A percentile compares a stretch with the other conserved stretches of the same genome.
phyloP scores from a whole-genome alignment of 225 moss, liverwort and hornwort species.

The Marchantia paleacea region DNA sequence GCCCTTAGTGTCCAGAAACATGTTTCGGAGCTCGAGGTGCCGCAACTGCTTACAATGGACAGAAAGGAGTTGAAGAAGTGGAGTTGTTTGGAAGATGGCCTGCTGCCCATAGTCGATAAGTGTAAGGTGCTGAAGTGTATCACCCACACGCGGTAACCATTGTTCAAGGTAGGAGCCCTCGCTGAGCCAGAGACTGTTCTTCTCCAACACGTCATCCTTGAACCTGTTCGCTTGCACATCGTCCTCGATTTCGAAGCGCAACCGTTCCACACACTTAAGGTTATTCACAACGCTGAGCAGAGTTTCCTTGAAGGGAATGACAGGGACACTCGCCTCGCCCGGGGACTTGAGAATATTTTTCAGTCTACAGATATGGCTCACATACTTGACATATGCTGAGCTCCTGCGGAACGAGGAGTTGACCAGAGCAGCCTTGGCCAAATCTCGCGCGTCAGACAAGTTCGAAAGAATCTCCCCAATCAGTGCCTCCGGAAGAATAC shows the following conservation, averaged over 20 bases:
- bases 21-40: constrained; percentile 62
- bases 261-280: constrained; percentile 40
- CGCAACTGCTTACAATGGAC: constrained; percentile 51
- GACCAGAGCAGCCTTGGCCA: constrained; percentile 33
- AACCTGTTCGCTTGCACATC: constrained; percentile 46
- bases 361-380: constrained; percentile 26
- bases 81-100: constrained; percentile 66
- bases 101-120: constrained; percentile 70
- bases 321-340: not conserved
- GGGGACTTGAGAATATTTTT: not conserved
- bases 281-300: constrained; percentile 37
- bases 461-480: constrained; percentile 44
- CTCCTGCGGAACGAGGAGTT: constrained; percentile 23
- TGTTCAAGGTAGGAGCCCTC: constrained; percentile 47
- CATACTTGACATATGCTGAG: constrained; percentile 25
- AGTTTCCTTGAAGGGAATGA: constrained; percentile 29
- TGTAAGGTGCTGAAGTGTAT: constrained; percentile 41
- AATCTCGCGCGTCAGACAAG: constrained; percentile 32
- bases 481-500: constrained; percentile 36
- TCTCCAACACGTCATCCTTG: constrained; percentile 63
- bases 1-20: constrained; percentile 50
- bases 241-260: constrained; percentile 58
- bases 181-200: constrained; percentile 62
- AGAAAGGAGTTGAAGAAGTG: constrained; percentile 54
- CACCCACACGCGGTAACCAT: constrained; percentile 38